These are phyloP conservation scores for Boletus edulis DNA, from an alignment of 768 basidiomycete species.

Conservation along the genomic window DNA sequence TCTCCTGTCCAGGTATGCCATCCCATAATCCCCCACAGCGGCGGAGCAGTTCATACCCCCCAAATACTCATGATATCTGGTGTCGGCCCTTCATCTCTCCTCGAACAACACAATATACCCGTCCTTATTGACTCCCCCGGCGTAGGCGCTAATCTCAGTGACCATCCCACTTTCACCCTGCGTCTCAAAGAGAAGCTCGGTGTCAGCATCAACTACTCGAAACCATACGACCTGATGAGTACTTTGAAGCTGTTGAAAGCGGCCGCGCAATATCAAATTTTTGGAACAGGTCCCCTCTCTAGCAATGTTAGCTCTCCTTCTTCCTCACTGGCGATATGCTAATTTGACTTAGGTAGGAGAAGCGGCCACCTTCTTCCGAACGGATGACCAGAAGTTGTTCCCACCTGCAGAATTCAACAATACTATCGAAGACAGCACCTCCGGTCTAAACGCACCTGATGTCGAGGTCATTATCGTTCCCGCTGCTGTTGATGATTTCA, in stretches of 20 bases:
- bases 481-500: neutral
- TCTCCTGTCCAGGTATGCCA: neutral
- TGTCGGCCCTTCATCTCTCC: slow-evolving; percentile 62
- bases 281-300: slow-evolving; percentile 48
- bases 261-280: slow-evolving; percentile 41
- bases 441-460: slow-evolving; percentile 29
- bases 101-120: slow-evolving; percentile 51
- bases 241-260: slow-evolving; percentile 31
- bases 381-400: slow-evolving; percentile 32
- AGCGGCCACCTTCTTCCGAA: slow-evolving; percentile 31
- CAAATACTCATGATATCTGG: slow-evolving; percentile 74
- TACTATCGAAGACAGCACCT: slow-evolving; percentile 29
- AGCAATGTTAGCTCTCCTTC: slow-evolving; percentile 43
- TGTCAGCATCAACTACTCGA: slow-evolving; percentile 40
- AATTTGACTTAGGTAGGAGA: slow-evolving; percentile 25
- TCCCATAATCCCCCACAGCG: slow-evolving; percentile 34
- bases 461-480: slow-evolving; percentile 27
- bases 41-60: slow-evolving; percentile 63
- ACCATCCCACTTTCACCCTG: slow-evolving; percentile 59
- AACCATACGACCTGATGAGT: slow-evolving; percentile 19
- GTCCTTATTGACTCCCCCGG: slow-evolving; percentile 63
- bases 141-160: slow-evolving; percentile 71
- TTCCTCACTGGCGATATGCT: neutral
- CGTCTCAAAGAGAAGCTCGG: slow-evolving; percentile 51
- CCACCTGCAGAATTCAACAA: slow-evolving; percentile 28